A percentile compares a stretch with the other conserved stretches of the same genome.
Evolutionary conservation across 345 rosid species (phyloP).

Genomic region (Hibiscus syriacus): DNA sequence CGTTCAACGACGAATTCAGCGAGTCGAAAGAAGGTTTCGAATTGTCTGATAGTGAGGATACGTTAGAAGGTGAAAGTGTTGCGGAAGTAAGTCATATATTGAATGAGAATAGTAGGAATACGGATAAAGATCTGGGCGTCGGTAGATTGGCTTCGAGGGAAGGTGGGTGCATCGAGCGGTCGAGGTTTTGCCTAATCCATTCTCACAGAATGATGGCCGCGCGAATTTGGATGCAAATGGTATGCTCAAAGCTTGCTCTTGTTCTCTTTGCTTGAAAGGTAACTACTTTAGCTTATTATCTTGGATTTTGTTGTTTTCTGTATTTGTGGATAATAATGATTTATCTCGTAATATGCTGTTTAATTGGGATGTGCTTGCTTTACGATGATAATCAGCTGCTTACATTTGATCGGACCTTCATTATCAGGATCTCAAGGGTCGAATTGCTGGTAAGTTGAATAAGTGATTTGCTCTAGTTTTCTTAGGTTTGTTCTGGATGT

Average conservation of each 20-base stretch:
- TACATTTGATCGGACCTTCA: conserved; percentile 90
- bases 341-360: neutral
- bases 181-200: conserved; percentile 29
- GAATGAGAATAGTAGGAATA: conserved; percentile 27
- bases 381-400: conserved; percentile 51
- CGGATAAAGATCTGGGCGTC: conserved; percentile 20
- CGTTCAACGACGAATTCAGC: conserved; percentile 17
- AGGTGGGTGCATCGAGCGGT: conserved; percentile 30
- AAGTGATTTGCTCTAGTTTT: conserved; percentile 1
- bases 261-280: conserved; percentile 89
- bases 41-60: conserved; percentile 19
- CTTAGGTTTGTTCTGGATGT: too few relatives aligned
- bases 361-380: conserved; percentile 11
- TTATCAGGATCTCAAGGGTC: conserved; percentile 83
- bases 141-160: conserved; percentile 23
- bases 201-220: conserved; percentile 23
- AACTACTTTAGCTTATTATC: neutral
- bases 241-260: conserved; percentile 56
- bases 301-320: neutral
- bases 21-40: conserved; percentile 25
- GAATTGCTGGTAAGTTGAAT: conserved; percentile 49
- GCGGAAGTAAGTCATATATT: conserved; percentile 22
- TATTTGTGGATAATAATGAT: neutral
- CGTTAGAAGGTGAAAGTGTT: conserved; percentile 6
- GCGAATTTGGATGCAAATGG: conserved; percentile 31